Conservation (phyloP, 345 rosid genomes). For the Melaleuca alternifolia region DNA sequence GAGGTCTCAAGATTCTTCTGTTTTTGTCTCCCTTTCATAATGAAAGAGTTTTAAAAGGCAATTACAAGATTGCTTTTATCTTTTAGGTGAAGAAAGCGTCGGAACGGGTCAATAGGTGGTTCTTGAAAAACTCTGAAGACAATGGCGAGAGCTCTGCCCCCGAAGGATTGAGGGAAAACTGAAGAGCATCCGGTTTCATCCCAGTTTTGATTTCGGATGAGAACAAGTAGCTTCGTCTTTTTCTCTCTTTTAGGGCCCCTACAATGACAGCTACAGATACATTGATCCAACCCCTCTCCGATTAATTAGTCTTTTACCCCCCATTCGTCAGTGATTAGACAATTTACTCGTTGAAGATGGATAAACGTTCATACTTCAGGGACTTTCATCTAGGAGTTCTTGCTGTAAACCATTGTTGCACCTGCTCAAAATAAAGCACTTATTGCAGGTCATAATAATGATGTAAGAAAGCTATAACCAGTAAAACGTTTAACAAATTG, state of each 20-base stretch:
- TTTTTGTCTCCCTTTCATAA: neutral
- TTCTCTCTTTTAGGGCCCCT: neutral
- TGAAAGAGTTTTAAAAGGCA: neutral
- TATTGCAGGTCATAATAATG: neutral
- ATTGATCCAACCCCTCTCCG: neutral
- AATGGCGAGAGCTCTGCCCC: neutral
- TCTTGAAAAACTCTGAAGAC: neutral
- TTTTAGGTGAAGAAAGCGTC: conserved; percentile 15
- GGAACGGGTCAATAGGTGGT: conserved; percentile 8
- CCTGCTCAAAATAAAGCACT: neutral
- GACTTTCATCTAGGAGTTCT: neutral
- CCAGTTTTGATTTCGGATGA: neutral
- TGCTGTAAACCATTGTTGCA: neutral
- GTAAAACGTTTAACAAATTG: neutral
- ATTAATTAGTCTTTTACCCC: neutral
- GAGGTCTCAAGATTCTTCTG: neutral
- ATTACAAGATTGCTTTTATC: neutral
- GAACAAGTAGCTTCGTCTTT: neutral
- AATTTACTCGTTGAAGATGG: neutral
- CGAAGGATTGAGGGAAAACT: neutral
- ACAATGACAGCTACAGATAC: too few relatives aligned
- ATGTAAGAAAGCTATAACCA: neutral
- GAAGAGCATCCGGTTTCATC: neutral
- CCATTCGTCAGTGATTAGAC: neutral
- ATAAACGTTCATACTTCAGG: neutral